Percentiles rank a stretch among this genome's conserved stretches.
Conservation (phyloP, 2,329 filamentous ascomycete genomes). For the Decorospora gaudefroyi region DNA sequence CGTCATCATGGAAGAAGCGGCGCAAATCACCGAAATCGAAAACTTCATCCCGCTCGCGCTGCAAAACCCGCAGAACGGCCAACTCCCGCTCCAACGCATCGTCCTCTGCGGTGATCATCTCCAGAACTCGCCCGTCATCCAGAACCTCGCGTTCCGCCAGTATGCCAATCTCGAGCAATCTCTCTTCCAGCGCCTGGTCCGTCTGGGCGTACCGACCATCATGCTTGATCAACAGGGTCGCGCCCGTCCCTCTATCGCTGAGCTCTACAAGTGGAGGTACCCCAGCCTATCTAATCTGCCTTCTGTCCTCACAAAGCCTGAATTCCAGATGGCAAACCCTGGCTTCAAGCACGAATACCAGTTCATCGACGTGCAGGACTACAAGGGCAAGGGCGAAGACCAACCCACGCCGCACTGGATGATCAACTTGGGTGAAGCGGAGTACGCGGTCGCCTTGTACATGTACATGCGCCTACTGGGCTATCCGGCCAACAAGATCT, state of each 20-base stretch:
- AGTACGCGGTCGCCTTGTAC: constrained; percentile 93
- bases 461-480: constrained; percentile 97
- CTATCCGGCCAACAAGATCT: constrained; percentile 82
- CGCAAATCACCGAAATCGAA: constrained; percentile 96
- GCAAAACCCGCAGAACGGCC: constrained; percentile 75
- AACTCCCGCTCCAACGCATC: constrained; percentile 79
- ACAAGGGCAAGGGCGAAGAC: constrained; percentile 84
- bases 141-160: constrained; percentile 89
- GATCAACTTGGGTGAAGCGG: constrained; percentile 94
- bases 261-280: constrained; percentile 94
- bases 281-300: constrained; percentile 77
- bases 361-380: constrained; percentile 93
- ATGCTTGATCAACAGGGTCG: constrained; percentile 92
- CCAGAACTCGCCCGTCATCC: constrained; percentile 94
- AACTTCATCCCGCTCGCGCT: constrained; percentile 95
- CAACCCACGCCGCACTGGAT: constrained; percentile 94
- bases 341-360: constrained; percentile 95
- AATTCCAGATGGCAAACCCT: constrained; percentile 83
- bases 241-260: constrained; percentile 81
- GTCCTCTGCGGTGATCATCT: constrained; percentile 94
- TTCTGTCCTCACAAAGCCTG: constrained; percentile 66
- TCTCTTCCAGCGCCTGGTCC: constrained; percentile 86
- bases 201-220: constrained; percentile 88
- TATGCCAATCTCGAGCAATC: constrained; percentile 97
- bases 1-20: constrained; percentile 97